Conservation (phyloP, 768 basidiomycete genomes). For the Boletus subparvulus region DNA sequence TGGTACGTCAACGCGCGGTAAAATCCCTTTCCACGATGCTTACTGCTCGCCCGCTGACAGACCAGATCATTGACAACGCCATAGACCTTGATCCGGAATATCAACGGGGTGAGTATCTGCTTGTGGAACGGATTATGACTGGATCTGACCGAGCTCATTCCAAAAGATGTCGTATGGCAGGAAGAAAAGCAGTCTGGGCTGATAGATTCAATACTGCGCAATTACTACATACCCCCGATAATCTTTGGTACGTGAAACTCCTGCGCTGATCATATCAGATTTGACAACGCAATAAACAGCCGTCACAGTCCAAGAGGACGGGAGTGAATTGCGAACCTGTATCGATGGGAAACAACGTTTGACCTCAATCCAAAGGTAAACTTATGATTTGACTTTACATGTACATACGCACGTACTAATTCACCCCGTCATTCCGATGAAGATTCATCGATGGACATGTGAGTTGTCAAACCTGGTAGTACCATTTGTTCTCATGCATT, state of each 20-base stretch:
- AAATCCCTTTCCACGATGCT: background rate
- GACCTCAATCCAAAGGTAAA: conserved; percentile 61
- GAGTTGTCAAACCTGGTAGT: conserved; percentile 25
- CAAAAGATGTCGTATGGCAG: conserved; percentile 61
- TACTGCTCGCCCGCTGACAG: conserved; percentile 28
- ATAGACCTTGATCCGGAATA: conserved; percentile 66
- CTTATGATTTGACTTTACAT: background rate
- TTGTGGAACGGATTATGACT: background rate
- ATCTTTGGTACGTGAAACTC: conserved; percentile 51
- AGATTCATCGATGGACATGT: conserved; percentile 61
- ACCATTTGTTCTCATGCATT: background rate
- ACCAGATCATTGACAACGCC: conserved; percentile 43
- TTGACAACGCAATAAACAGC: conserved; percentile 30
- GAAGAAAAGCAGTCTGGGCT: conserved; percentile 58
- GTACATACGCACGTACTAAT: background rate
- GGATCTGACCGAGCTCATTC: background rate
- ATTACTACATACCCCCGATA: conserved; percentile 66
- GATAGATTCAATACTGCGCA: conserved; percentile 63
- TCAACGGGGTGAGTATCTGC: conserved; percentile 50
- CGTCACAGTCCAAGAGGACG: conserved; percentile 39
- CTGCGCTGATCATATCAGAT: background rate
- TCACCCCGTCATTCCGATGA: background rate
- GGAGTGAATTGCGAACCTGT: conserved; percentile 48
- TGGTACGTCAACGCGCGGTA: conserved; percentile 31
- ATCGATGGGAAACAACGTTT: conserved; percentile 76